Evolutionary conservation across 768 basidiomycete species (phyloP), one percentile per base, ranked within the genome.

Genomic region (Phlegmacium glaucopus): DNA sequence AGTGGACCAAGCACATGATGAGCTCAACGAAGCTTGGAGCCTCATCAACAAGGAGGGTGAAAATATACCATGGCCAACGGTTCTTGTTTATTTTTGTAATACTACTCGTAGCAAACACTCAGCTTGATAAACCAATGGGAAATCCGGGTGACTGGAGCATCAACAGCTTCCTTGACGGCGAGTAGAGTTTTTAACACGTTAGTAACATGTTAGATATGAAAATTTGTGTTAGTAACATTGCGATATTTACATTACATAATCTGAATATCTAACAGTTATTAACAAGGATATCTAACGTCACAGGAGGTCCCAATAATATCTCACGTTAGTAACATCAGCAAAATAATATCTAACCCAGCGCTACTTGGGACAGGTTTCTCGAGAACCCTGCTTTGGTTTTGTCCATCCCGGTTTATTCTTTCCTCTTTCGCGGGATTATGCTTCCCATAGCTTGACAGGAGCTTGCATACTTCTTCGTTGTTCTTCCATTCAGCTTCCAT

Each of bases 1-100:
- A 12, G 11, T 55, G 51, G 53, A n/a, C n/a, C 54, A 52, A 52
- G 29, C 44, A 55, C 39, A 55, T 55, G 54, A 55, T 3, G 4
- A 45, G 36, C 47, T 55, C n/a, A 55, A 55, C 30, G 42, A 55
- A 39, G 35, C 32, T 6, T 55, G 54, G 53, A 5, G 15, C n/a
- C 45, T 18, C 9, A 51, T 45, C 17, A 38, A 29, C 15, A 52
- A 48, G 32, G 53, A 51, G 26, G 47, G 47, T 4, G 29, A 41
- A 26, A 37, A 39, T 45, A 34, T 49, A 5, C 36, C 47, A 38
- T 55, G 51, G 53, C 53, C 53, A 10, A 44, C 32, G 6, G 22
- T 2, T 2, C 32, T 34, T n/a, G 6, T n/a, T 34, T 11, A 34
- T 34, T 32, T 32, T 32, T 32, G 10, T n/a, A 34, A 34, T 34